phyloP scores from a whole-genome alignment of 192 early-diverging fungal genomes.

The Obelidium mucronatum region DNA sequence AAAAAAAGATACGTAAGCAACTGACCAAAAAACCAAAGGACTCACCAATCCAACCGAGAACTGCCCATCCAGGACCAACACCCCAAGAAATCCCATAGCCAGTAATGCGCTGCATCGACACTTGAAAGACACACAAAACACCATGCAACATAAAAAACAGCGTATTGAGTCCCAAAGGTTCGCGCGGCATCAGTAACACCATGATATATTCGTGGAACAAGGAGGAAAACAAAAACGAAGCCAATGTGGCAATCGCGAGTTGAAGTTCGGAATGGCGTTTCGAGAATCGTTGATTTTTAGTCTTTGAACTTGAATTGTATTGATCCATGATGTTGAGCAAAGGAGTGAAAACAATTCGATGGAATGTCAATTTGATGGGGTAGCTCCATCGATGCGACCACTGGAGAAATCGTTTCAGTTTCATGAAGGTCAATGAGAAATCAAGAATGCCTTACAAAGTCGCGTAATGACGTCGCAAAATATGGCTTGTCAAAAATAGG shows the following conservation, averaged over 20 bases:
- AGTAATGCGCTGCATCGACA: background rate
- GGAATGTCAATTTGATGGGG: slow-evolving; percentile 23
- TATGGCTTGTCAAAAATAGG: slow-evolving; percentile 20
- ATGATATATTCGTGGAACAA: slow-evolving; percentile 17
- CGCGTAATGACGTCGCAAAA: slow-evolving; percentile 6
- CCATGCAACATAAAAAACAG: slow-evolving; percentile 8
- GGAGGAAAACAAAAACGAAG: background rate
- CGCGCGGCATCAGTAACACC: background rate
- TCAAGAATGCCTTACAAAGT: background rate
- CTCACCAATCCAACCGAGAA: background rate
- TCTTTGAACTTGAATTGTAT: background rate
- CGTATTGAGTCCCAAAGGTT: background rate
- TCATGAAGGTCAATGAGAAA: background rate
- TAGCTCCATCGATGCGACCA: slow-evolving; percentile 8
- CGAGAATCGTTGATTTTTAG: background rate
- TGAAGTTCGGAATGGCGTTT: background rate
- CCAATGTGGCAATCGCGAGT: background rate
- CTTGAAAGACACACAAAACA: background rate
- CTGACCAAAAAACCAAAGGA: too few species aligned
- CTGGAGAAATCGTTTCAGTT: background rate
- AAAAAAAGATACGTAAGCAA: too few species aligned
- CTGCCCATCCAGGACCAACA: background rate
- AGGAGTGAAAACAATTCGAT: slow-evolving; percentile 5
- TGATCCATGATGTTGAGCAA: background rate
- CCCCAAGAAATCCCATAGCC: background rate